phyloP scores from a whole-genome alignment of 495 filamentous ascomycete genomes.

The Daldinia loculata region DNA sequence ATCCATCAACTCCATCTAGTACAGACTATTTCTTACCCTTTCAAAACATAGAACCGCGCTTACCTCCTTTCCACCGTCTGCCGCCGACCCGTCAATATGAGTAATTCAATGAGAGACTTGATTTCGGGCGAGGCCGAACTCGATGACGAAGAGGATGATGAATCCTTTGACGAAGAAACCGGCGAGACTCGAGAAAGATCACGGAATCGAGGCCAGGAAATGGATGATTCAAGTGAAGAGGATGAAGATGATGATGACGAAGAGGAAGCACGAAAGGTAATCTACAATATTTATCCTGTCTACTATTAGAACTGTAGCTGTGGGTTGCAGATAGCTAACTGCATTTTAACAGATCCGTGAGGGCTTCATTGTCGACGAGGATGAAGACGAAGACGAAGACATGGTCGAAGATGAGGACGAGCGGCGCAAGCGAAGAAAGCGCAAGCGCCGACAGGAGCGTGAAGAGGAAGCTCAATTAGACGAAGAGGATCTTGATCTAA shows the following conservation, averaged over 20 bases:
- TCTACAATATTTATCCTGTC: not conserved
- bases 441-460: conserved; percentile 73
- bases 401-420: conserved; percentile 70
- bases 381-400: conserved; percentile 78
- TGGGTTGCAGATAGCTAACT: conserved; percentile 7
- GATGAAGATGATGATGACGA: conserved; percentile 96
- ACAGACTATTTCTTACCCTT: not conserved
- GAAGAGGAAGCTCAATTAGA: conserved; percentile 91
- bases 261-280: conserved; percentile 69
- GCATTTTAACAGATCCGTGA: conserved; percentile 72
- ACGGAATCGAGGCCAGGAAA: conserved; percentile 56
- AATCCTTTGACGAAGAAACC: conserved; percentile 83
- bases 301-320: not conserved
- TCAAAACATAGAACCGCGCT: not conserved
- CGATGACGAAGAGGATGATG: conserved; percentile 90
- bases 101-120: conserved; percentile 70
- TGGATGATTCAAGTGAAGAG: conserved; percentile 95
- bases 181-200: conserved; percentile 63
- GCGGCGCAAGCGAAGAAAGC: conserved; percentile 70
- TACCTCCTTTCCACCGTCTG: not conserved
- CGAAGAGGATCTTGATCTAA: conserved; percentile 95
- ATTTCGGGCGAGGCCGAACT: conserved; percentile 86
- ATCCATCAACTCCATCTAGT: not conserved
- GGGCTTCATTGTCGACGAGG: conserved; percentile 96
- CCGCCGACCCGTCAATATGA: conserved; percentile 62